These are phyloP conservation scores for Filosporella fistucella DNA, from an alignment of 495 filamentous ascomycete genomes.

Conservation along the genomic window DNA sequence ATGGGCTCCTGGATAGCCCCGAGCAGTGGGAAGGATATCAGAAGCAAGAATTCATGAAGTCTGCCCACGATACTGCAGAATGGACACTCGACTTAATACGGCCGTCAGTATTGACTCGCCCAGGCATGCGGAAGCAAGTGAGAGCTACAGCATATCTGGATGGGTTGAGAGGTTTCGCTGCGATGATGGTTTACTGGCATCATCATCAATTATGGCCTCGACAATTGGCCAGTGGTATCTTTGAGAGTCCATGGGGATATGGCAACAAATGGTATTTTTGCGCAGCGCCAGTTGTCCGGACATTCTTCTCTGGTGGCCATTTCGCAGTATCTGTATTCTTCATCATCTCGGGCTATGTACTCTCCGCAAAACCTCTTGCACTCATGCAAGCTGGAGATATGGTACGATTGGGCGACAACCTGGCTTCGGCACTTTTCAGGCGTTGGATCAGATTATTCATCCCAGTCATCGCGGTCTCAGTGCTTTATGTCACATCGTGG, in stretches of 20 bases:
- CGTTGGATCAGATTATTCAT: constrained; percentile 57
- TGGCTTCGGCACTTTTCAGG: constrained; percentile 60
- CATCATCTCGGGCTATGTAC: constrained; percentile 64
- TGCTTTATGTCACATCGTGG: constrained; percentile 44
- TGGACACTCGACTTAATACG: constrained; percentile 17
- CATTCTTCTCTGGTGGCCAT: constrained; percentile 53
- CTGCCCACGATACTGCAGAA: constrained; percentile 1
- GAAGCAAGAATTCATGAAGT: constrained; percentile 2
- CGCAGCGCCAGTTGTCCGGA: constrained; percentile 56
- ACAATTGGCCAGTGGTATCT: constrained; percentile 21
- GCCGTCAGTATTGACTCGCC: constrained; percentile 13
- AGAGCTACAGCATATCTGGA: constrained; percentile 48
- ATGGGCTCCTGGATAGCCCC: not conserved
- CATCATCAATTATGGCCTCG: constrained; percentile 26
- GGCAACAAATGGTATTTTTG: constrained; percentile 36
- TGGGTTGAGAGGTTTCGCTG: constrained; percentile 50
- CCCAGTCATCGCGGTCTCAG: constrained; percentile 51
- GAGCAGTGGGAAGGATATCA: not conserved
- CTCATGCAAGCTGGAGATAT: constrained; percentile 44
- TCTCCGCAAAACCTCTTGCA: constrained; percentile 58
- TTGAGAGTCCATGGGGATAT: constrained; percentile 32
- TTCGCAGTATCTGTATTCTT: constrained; percentile 71
- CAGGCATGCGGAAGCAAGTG: constrained; percentile 11
- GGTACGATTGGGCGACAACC: constrained; percentile 25
- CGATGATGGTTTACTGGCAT: constrained; percentile 43